Evolutionary conservation across 2,329 filamentous ascomycete genomes (phyloP).

Genomic region (Exophiala alcalophila): DNA sequence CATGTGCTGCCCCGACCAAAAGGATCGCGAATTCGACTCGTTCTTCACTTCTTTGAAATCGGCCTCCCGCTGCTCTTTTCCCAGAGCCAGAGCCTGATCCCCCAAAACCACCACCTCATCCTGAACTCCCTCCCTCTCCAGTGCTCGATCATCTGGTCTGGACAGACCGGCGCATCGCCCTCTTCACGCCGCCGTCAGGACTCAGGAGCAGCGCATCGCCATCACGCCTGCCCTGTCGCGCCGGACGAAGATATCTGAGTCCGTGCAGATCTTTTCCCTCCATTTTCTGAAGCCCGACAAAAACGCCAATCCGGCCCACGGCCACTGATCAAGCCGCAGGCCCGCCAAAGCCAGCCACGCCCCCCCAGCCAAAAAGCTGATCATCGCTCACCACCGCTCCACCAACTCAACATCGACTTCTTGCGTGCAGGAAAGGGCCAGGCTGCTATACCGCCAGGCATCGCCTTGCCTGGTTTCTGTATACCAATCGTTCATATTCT

Average conservation of each 20-base stretch:
- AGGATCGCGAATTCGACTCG: slow-evolving; percentile 26
- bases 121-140: slow-evolving; percentile 1
- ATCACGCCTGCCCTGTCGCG: not conserved
- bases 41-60: slow-evolving; percentile 29
- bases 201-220: not conserved
- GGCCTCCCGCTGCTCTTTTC: slow-evolving; percentile 20
- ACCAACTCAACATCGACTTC: slow-evolving; percentile 9
- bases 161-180: not conserved
- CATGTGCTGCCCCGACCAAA: slow-evolving; percentile 31
- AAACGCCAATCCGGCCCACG: slow-evolving; percentile 15
- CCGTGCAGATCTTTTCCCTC: slow-evolving; percentile 18
- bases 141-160: not conserved
- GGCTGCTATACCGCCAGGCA: slow-evolving; percentile 1
- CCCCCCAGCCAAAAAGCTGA: slow-evolving; percentile 13
- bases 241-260: slow-evolving; percentile 8
- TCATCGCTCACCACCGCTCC: slow-evolving; percentile 16
- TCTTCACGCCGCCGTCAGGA: not conserved
- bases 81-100: slow-evolving; percentile 23
- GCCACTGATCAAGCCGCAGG: slow-evolving; percentile 20
- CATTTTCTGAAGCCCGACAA: slow-evolving; percentile 8
- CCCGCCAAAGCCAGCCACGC: slow-evolving; percentile 13
- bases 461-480: too few species aligned
- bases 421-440: too few species aligned
- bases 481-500: too few species aligned
- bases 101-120: slow-evolving; percentile 1